Conservation (phyloP, 108 stramenopile genomes). For the Cyclotella sp. region DNA sequence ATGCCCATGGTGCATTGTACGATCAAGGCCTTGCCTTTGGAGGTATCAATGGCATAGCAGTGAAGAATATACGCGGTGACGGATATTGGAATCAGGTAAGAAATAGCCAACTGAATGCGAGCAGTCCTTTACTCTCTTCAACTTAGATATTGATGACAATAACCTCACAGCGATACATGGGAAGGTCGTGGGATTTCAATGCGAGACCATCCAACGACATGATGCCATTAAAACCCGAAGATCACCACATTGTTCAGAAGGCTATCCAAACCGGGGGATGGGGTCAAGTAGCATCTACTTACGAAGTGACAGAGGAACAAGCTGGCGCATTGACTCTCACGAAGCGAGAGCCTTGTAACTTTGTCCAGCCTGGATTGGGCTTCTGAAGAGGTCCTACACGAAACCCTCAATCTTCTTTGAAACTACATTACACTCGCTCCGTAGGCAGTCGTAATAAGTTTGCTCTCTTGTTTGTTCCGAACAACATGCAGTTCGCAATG, state of each 20-base stretch:
- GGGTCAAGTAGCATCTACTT: conserved; percentile 53
- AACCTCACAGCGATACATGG: conserved; percentile 46
- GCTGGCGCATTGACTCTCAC: conserved; percentile 44
- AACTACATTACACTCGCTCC: no score
- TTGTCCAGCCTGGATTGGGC: conserved; percentile 10
- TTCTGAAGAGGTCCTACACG: background rate
- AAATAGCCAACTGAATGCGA: background rate
- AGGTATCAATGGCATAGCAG: conserved; percentile 59
- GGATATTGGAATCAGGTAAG: conserved; percentile 52
- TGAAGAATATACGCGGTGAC: conserved; percentile 55
- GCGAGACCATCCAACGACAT: conserved; percentile 54
- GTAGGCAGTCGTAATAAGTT: no score
- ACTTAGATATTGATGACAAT: background rate
- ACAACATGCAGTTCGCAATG: no score
- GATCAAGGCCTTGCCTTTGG: conserved; percentile 67
- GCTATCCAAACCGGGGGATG: conserved; percentile 60
- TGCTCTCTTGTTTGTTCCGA: no score
- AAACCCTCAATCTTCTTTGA: no score
- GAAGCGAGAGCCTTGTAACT: conserved; percentile 43
- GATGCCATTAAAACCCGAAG: conserved; percentile 56
- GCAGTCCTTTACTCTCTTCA: background rate
- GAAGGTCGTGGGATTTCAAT: conserved; percentile 52
- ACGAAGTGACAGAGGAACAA: conserved; percentile 50
- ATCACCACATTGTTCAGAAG: conserved; percentile 61
- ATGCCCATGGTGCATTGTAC: conserved; percentile 54